Percentiles rank a stretch among this genome's conserved stretches.
These are phyloP conservation scores for Trichoderma sp. DNA, from an alignment of 2,329 filamentous ascomycete species.

Conservation along the genomic window DNA sequence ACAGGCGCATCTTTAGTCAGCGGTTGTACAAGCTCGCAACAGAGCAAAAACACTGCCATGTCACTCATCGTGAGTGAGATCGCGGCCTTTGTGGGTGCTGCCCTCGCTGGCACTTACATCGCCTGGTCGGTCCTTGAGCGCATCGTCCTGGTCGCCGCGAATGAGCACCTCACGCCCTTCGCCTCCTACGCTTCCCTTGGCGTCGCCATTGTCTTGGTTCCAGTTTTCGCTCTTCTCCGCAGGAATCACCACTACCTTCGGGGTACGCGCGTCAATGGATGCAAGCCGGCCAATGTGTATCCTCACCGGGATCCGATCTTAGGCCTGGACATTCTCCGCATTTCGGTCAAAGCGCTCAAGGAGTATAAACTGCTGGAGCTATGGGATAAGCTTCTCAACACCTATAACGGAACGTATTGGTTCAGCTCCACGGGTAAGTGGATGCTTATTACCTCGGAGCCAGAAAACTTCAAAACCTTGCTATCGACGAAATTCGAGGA, in stretches of 20 bases:
- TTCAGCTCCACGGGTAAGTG: slow-evolving; percentile 38
- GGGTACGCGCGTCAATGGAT: slow-evolving; percentile 45
- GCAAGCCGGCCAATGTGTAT: slow-evolving; percentile 46
- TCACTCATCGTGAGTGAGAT: slow-evolving; percentile 15
- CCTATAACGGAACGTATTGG: slow-evolving; percentile 39
- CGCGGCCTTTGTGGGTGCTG: neutral
- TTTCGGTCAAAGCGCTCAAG: slow-evolving; percentile 40
- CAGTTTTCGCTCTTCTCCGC: slow-evolving; percentile 22
- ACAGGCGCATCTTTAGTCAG: neutral
- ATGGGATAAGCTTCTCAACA: slow-evolving; percentile 35
- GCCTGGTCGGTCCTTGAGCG: slow-evolving; percentile 10
- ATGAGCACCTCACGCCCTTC: slow-evolving; percentile 3
- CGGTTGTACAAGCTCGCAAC: neutral
- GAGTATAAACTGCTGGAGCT: slow-evolving; percentile 39
- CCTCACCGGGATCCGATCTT: slow-evolving; percentile 57
- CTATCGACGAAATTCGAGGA: slow-evolving; percentile 55
- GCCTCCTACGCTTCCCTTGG: slow-evolving; percentile 23
- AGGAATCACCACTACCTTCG: slow-evolving; percentile 27
- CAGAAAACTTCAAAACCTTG: slow-evolving; percentile 57
- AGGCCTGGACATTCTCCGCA: slow-evolving; percentile 50
- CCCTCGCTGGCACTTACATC: slow-evolving; percentile 19
- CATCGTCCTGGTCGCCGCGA: neutral
- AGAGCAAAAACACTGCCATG: neutral
- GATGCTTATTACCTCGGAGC: slow-evolving; percentile 51
- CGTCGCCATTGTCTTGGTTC: slow-evolving; percentile 21